These are phyloP conservation scores for Wickerhamiella azymoides DNA, from an alignment of 805 yeast genomes.

Conservation along the genomic window DNA sequence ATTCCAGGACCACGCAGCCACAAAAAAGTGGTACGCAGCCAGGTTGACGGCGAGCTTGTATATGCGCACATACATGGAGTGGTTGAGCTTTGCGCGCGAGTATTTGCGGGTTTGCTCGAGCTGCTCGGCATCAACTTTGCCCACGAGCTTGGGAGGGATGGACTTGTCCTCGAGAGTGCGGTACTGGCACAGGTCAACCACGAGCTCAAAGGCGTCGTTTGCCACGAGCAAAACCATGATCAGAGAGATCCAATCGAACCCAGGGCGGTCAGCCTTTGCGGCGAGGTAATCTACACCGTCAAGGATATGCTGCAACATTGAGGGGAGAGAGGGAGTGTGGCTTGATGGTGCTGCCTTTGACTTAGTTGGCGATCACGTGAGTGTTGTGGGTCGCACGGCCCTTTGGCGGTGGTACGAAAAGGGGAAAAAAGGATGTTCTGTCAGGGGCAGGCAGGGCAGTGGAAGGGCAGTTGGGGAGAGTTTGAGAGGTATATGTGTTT, in stretches of 20 bases:
- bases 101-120: conserved; percentile 66
- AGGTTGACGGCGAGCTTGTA: conserved; percentile 43
- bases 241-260: conserved; percentile 66
- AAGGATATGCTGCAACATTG: background rate
- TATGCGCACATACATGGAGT: conserved; percentile 43
- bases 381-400: no score
- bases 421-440: no score
- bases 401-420: no score
- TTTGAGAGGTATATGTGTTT: no score
- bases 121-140: conserved; percentile 57
- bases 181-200: conserved; percentile 66
- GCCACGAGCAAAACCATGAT: conserved; percentile 63
- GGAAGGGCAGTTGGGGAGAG: no score
- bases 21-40: conserved; percentile 42
- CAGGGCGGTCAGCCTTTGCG: conserved; percentile 46
- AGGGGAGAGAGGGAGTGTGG: background rate
- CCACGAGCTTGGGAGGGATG: conserved; percentile 58
- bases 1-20: conserved; percentile 52
- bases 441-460: no score
- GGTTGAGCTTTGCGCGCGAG: conserved; percentile 62
- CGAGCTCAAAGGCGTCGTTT: conserved; percentile 61
- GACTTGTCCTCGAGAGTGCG: conserved; percentile 33
- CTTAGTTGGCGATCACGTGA: no score
- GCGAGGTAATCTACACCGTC: conserved; percentile 24
- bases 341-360: no score